These are phyloP conservation scores for Pistacia atlantica DNA, from an alignment of 345 rosid species.

Conservation along the genomic window DNA sequence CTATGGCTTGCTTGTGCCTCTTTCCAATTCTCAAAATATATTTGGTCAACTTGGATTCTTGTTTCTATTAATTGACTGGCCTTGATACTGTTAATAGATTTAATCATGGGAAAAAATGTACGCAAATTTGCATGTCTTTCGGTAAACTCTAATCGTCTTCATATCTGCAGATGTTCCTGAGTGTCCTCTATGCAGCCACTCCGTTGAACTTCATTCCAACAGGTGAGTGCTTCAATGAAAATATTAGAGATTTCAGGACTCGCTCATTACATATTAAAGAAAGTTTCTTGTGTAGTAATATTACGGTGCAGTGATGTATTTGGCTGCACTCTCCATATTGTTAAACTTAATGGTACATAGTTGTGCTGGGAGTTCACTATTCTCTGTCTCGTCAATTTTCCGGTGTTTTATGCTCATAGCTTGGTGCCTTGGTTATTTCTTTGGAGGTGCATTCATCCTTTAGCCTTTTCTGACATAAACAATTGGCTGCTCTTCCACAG, in stretches of 20 bases:
- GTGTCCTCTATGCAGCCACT: constrained; percentile 60
- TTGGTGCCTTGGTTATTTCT: not conserved
- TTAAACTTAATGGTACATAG: too few relatives aligned
- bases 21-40: not conserved
- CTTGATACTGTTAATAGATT: not conserved
- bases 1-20: too few relatives aligned
- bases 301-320: not conserved
- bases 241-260: not conserved
- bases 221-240: constrained; percentile 38
- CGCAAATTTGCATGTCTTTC: not conserved
- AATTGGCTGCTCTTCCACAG: constrained; percentile 32
- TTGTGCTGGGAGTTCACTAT: not conserved
- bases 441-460: not conserved
- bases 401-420: not conserved
- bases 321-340: not conserved
- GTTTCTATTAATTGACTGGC: not conserved
- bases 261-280: not conserved
- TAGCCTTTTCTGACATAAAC: not conserved
- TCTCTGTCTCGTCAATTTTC: not conserved
- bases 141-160: not conserved
- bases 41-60: not conserved
- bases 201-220: constrained; percentile 74
- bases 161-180: constrained; percentile 59
- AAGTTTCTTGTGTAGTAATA: not conserved
- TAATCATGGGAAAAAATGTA: not conserved